Evolutionary conservation across 345 rosid species (phyloP).

Genomic region (Angophora floribunda): DNA sequence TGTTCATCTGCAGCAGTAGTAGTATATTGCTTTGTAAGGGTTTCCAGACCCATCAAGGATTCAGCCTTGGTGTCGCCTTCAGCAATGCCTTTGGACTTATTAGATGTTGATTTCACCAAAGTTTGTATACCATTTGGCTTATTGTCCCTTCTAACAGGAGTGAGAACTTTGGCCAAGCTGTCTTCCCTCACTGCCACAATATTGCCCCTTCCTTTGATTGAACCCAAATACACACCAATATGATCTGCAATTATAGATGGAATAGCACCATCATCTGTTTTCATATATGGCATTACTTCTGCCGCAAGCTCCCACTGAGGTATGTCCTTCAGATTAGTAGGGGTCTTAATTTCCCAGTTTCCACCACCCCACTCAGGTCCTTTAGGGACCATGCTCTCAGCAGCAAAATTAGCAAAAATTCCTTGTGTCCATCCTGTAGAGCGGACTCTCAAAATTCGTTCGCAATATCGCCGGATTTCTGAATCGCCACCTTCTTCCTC

Average conservation of each 20-base stretch:
- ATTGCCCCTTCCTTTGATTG: slow-evolving; percentile 88
- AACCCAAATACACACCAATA: slow-evolving; percentile 89
- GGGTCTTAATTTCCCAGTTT: slow-evolving; percentile 97
- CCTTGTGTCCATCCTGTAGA: slow-evolving; percentile 99
- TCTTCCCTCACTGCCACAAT: slow-evolving; percentile 82
- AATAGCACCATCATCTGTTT: slow-evolving; percentile 82
- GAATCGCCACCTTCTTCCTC: slow-evolving; percentile 90
- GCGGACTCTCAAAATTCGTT: slow-evolving; percentile 83
- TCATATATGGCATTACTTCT: slow-evolving; percentile 99
- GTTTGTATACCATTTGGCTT: slow-evolving; percentile 30
- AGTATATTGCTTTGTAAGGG: slow-evolving; percentile 34
- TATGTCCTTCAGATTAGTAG: slow-evolving; percentile 68
- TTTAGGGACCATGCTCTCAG: slow-evolving; percentile 98
- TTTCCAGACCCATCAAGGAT: slow-evolving; percentile 80
- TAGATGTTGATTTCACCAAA: slow-evolving; percentile 31
- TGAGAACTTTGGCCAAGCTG: slow-evolving; percentile 57
- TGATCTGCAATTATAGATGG: slow-evolving; percentile 86
- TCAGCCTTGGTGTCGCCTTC: slow-evolving; percentile 35
- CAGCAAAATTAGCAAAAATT: slow-evolving; percentile 97
- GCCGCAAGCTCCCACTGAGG: slow-evolving; percentile 96
- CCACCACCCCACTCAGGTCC: slow-evolving; percentile 99
- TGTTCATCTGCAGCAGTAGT: slow-evolving; percentile 66
- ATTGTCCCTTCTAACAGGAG: slow-evolving; percentile 33
- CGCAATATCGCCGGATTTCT: slow-evolving; percentile 84
- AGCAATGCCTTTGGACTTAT: slow-evolving; percentile 33